Evolutionary conservation across 2,329 filamentous ascomycete genomes (phyloP).

Genomic region (Myriosclerotinia scirpicola): DNA sequence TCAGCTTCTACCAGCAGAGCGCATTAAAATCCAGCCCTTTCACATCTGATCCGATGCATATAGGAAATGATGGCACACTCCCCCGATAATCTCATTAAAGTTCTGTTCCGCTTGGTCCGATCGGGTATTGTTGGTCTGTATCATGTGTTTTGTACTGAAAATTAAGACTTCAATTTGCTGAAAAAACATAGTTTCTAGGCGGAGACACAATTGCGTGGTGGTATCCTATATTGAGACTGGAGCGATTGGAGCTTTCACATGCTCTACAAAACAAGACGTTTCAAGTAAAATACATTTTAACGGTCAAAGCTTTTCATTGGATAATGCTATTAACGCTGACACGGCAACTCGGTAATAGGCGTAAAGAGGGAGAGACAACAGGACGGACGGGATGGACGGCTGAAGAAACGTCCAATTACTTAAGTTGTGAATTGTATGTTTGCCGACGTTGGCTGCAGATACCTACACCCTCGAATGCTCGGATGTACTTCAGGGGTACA

Average conservation of each 20-base stretch:
- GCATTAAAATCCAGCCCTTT: not conserved
- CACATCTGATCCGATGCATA: constrained; percentile 9
- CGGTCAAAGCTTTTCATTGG: not conserved
- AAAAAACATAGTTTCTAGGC: not conserved
- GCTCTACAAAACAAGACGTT: not conserved
- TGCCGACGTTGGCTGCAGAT: not conserved
- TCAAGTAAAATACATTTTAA: constrained; percentile 4
- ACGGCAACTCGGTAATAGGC: not conserved
- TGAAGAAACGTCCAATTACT: not conserved
- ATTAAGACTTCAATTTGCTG: not conserved
- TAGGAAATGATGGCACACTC: no score
- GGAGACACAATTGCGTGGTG: not conserved
- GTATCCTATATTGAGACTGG: not conserved
- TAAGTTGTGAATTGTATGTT: not conserved
- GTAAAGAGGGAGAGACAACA: not conserved
- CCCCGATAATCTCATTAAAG: constrained; percentile 9
- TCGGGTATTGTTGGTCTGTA: not conserved
- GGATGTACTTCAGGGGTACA: not conserved
- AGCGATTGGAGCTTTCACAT: not conserved
- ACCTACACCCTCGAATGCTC: not conserved
- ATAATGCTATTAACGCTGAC: not conserved
- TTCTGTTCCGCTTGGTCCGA: not conserved
- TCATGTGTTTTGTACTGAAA: not conserved
- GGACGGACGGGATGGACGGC: not conserved
- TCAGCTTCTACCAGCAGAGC: constrained; percentile 6